Evolutionary conservation across 306 rosid genomes (phyloP).

Genomic region (Vigna trinervia): DNA sequence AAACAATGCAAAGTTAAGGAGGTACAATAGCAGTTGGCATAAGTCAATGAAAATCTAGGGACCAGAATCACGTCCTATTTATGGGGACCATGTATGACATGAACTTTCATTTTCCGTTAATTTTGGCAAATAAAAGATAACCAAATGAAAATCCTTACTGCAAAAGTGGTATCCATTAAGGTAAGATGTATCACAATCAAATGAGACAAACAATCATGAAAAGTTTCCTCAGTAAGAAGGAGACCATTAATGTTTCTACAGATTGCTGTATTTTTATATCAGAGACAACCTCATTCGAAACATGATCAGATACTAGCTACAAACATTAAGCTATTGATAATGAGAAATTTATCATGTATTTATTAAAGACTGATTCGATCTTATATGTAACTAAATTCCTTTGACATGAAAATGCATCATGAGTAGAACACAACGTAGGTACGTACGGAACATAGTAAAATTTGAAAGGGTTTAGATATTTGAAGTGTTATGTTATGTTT

Average conservation of each 20-base stretch:
- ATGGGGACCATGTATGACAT: slow-evolving; percentile 33
- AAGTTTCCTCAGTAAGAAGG: slow-evolving; percentile 15
- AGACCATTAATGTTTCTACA: slow-evolving; percentile 17
- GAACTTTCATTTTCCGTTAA: slow-evolving; percentile 25
- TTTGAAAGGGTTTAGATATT: background rate
- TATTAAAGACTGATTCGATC: too few species aligned
- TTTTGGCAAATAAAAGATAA: slow-evolving; percentile 33
- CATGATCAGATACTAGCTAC: too few species aligned
- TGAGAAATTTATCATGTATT: too few species aligned
- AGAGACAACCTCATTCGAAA: too few species aligned
- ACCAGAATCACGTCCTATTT: slow-evolving; percentile 15
- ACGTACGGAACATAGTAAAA: background rate
- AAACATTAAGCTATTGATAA: background rate
- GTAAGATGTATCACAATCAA: slow-evolving; percentile 41
- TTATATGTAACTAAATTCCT: background rate
- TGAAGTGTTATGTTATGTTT: background rate
- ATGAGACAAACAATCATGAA: background rate
- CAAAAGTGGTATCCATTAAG: slow-evolving; percentile 33
- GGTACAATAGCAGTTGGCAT: slow-evolving; percentile 34
- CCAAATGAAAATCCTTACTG: background rate
- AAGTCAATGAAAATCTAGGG: slow-evolving; percentile 20
- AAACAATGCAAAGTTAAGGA: slow-evolving; percentile 19
- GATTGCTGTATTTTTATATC: background rate
- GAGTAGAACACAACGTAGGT: background rate
- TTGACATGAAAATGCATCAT: background rate